phyloP scores from a whole-genome alignment of 78 protist species.

The Planoprotostelium fungivorum region DNA sequence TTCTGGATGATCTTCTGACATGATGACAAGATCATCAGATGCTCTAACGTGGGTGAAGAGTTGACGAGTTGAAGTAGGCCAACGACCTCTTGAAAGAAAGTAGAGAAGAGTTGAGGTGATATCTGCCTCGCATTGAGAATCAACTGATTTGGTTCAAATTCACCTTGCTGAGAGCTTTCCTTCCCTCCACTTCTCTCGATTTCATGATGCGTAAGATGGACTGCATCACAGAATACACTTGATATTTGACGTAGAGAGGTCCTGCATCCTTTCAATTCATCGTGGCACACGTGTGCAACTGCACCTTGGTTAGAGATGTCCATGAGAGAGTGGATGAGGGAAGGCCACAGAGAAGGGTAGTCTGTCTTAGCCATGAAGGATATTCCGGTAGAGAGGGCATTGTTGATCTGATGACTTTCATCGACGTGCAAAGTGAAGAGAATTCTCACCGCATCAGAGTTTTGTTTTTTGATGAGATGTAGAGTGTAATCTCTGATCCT shows the following conservation, averaged over 20 bases:
- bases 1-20: not conserved
- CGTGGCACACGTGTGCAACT: no score
- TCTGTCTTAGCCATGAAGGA: not conserved
- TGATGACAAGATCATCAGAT: not conserved
- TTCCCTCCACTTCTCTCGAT: not conserved
- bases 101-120: not conserved
- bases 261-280: no score
- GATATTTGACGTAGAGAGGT: not conserved
- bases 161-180: not conserved
- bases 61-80: not conserved
- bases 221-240: not conserved
- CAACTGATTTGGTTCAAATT: not conserved
- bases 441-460: not conserved
- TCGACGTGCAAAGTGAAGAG: not conserved
- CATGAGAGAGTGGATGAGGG: not conserved
- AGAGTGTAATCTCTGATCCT: not conserved
- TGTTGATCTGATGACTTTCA: no score
- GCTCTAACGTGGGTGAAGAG: not conserved
- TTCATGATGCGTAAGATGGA: not conserved
- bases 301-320: not conserved
- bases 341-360: not conserved
- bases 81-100: not conserved
- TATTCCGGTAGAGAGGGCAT: not conserved
- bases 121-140: not conserved
- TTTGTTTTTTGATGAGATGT: not conserved